Evolutionary conservation across 2,329 filamentous ascomycete genomes (phyloP).

Genomic region (Rutstroemia sp.): DNA sequence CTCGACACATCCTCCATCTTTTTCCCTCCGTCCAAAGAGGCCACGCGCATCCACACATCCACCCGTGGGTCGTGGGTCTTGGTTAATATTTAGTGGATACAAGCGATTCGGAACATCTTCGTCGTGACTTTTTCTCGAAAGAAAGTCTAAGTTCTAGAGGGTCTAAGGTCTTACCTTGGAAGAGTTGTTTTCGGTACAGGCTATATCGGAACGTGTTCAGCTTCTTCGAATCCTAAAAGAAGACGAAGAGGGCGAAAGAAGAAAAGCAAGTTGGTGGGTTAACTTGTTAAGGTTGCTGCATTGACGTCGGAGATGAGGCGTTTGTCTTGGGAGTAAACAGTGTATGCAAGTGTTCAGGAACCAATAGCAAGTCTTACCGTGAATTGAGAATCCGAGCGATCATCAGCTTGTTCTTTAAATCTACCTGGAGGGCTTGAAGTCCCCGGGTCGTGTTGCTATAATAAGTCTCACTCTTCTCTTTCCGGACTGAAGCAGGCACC

Average conservation of each 20-base stretch:
- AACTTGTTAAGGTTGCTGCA: neutral
- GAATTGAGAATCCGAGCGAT: neutral
- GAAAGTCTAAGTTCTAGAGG: no score
- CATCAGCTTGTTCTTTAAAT: neutral
- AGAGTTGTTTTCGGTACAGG: no score
- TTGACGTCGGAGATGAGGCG: slow-evolving; percentile 5
- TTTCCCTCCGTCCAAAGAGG: neutral
- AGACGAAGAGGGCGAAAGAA: neutral
- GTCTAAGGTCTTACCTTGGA: neutral
- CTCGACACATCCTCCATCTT: neutral
- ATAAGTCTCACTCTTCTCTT: neutral
- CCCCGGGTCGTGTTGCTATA: neutral
- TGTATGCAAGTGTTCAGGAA: neutral
- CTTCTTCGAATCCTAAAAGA: no score
- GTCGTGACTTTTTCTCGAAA: neutral
- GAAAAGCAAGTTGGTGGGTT: neutral
- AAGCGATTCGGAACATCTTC: neutral
- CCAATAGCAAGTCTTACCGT: neutral
- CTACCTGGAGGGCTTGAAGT: neutral
- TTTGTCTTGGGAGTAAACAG: neutral
- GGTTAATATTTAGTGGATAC: neutral
- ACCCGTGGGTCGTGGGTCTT: neutral
- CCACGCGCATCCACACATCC: neutral
- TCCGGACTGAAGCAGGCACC: neutral
- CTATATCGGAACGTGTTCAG: no score